Evolutionary conservation across 208 protist genomes (phyloP).

Genomic region (Tetramitus jugosus): DNA sequence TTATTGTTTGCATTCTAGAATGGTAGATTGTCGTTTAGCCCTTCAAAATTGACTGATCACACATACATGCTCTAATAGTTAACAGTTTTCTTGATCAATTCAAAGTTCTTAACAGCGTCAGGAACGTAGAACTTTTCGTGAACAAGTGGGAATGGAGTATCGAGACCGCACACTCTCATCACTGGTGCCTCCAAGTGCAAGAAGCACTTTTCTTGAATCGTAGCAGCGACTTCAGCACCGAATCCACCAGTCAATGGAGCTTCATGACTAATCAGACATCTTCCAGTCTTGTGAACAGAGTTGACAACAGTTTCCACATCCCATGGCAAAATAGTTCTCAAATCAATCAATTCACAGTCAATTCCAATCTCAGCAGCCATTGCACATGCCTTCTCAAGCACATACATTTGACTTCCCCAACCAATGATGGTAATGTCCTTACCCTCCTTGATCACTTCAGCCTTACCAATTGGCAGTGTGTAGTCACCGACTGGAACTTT

Average conservation of each 20-base stretch:
- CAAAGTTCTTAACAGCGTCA: slow-evolving; percentile 75
- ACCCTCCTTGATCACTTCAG: slow-evolving; percentile 68
- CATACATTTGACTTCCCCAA: slow-evolving; percentile 73
- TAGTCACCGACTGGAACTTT: slow-evolving; percentile 84
- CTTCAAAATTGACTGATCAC: too few relatives aligned
- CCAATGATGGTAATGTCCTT: slow-evolving; percentile 89
- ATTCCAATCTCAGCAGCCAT: slow-evolving; percentile 70
- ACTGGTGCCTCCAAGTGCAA: slow-evolving; percentile 87
- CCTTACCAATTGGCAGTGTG: slow-evolving; percentile 81
- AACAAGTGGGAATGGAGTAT: slow-evolving; percentile 89
- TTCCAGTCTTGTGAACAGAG: slow-evolving; percentile 82
- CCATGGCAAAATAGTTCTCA: slow-evolving; percentile 85
- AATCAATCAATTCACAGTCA: slow-evolving; percentile 87
- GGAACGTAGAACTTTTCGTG: slow-evolving; percentile 90
- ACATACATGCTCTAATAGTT: slow-evolving; percentile 44
- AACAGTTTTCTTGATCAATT: slow-evolving; percentile 54
- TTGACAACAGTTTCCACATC: slow-evolving; percentile 80
- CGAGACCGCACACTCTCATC: slow-evolving; percentile 86
- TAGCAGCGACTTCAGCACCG: slow-evolving; percentile 80
- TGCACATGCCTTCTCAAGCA: slow-evolving; percentile 56
- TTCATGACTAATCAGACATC: slow-evolving; percentile 81
- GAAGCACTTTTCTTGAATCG: slow-evolving; percentile 82
- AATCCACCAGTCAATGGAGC: slow-evolving; percentile 84
- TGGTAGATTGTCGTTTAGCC: too few relatives aligned
- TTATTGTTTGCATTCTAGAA: too few relatives aligned